phyloP scores from a whole-genome alignment of 208 protist genomes.

The Leishmania amazonensis region DNA sequence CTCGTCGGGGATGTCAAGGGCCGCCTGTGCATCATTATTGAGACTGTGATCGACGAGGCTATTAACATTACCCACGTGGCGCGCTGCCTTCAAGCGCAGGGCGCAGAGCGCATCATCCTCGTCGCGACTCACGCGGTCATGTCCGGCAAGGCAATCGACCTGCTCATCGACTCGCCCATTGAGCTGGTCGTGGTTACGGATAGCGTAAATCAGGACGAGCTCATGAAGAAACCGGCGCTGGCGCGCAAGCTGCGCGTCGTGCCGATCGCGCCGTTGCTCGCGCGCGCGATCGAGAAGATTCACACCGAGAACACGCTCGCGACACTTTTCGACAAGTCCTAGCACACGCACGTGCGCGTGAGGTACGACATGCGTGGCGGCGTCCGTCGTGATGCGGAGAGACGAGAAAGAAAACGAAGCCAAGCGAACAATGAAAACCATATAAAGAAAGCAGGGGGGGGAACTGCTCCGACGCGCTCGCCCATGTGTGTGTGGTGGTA shows the following conservation, averaged over 20 bases:
- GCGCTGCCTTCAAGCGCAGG: slow-evolving; percentile 48
- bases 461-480: too few relatives aligned
- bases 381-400: not conserved
- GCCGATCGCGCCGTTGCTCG: slow-evolving; percentile 82
- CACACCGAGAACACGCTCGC: slow-evolving; percentile 83
- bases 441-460: too few relatives aligned
- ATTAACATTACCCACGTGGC: slow-evolving; percentile 69
- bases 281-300: slow-evolving; percentile 84
- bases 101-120: slow-evolving; percentile 71
- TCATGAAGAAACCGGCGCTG: slow-evolving; percentile 66
- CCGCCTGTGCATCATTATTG: slow-evolving; percentile 80
- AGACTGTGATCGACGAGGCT: slow-evolving; percentile 80
- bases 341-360: not conserved
- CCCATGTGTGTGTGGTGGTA: too few relatives aligned
- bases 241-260: slow-evolving; percentile 83
- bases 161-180: slow-evolving; percentile 75
- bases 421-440: not conserved
- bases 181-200: slow-evolving; percentile 84
- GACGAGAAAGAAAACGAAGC: not conserved
- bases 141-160: slow-evolving; percentile 57
- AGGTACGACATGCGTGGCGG: not conserved
- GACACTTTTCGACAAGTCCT: slow-evolving; percentile 73
- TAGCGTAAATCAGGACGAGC: slow-evolving; percentile 78
- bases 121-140: slow-evolving; percentile 82
- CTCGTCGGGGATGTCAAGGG: slow-evolving; percentile 80